Base-by-base conservation (phyloP, 2,329 filamentous ascomycete genomes). In the Botryosphaeria dothidea region DNA sequence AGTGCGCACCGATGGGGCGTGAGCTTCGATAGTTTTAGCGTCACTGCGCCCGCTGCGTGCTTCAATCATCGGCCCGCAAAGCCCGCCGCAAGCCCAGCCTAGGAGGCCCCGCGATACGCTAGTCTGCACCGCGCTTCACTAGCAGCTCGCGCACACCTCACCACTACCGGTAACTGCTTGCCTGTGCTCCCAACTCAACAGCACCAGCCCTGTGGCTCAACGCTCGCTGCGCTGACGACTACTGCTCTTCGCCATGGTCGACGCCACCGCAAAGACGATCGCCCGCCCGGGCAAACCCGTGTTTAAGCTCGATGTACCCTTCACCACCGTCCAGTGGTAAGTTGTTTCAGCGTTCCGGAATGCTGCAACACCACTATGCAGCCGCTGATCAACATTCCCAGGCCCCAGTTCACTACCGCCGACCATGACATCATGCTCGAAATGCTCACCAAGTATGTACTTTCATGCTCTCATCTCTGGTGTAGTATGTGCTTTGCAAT, bases 261-360 rank as follows among this genome's bases (percentile, higher is more conserved):
- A 46, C n/a, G 9, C 54, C 8, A 8, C 34, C 19, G 38, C 56
- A 4, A 60, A 46, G 56, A 48, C 46, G 56, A 41, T 13, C 41
- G 27, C 21, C 56, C 56, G 56, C 9, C 56, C 86, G 6, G 61
- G 48, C 61, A 52, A 54, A 27, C 29, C 61, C 8, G 79, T 89
- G 19, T 87, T 89, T 72, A 88, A 88, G 69, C 82, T 90, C 25
- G 87, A 90, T 54, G 86, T 86, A 2, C 88, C 89, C 0, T 91
- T 86, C 72, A 87, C 88, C 1, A 76, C 81, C 5, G 79, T 83
- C 11, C 75, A 83, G 74, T 91, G 88, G 90, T 90, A 75, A 46
- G 79, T 60, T 48, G 56, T 60, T 60, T 60, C 56, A 60, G 56
- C 38, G 56, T 41, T 25, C 56, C 41, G 38, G 56, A 60, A 60